phyloP scores from a whole-genome alignment of 2,329 filamentous ascomycete species.

The Zopfia rhizophila region DNA sequence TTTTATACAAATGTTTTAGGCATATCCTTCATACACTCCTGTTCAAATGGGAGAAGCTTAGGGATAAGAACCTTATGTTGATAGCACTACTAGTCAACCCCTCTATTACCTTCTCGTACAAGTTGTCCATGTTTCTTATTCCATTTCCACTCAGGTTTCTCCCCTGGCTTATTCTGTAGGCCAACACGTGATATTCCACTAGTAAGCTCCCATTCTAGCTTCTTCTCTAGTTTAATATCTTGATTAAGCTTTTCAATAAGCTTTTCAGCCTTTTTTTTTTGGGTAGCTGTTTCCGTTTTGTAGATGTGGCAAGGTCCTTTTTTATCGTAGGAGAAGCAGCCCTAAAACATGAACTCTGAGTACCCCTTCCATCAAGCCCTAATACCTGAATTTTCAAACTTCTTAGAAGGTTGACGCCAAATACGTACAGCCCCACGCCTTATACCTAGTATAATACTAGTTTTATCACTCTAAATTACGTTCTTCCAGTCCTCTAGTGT shows the following conservation, averaged over 20 bases:
- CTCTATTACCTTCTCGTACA: constrained; percentile 4
- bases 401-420: constrained; percentile 14
- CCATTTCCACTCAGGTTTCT: constrained; percentile 16
- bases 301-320: constrained; percentile 15
- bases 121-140: constrained; percentile 22
- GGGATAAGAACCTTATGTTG: constrained; percentile 7
- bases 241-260: constrained; percentile 18
- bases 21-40: constrained; percentile 13
- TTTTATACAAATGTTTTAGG: constrained; percentile 20
- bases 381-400: constrained; percentile 18
- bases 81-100: constrained; percentile 22
- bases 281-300: constrained; percentile 8
- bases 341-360: constrained; percentile 15
- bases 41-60: constrained; percentile 23
- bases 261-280: constrained; percentile 9
- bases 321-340: constrained; percentile 10
- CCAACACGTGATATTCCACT: constrained; percentile 9
- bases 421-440: constrained; percentile 9
- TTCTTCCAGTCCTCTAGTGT: constrained; percentile 24
- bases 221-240: constrained; percentile 16
- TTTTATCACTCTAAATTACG: constrained; percentile 21
- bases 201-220: constrained; percentile 17
- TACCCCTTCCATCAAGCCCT: constrained; percentile 21
- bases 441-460: constrained; percentile 14
- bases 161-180: constrained; percentile 10